A percentile compares a stretch with the other conserved stretches of the same genome.
These are phyloP conservation scores for Rhododendron mucronatum DNA, from an alignment of 148 eudicot species.

Conservation along the genomic window DNA sequence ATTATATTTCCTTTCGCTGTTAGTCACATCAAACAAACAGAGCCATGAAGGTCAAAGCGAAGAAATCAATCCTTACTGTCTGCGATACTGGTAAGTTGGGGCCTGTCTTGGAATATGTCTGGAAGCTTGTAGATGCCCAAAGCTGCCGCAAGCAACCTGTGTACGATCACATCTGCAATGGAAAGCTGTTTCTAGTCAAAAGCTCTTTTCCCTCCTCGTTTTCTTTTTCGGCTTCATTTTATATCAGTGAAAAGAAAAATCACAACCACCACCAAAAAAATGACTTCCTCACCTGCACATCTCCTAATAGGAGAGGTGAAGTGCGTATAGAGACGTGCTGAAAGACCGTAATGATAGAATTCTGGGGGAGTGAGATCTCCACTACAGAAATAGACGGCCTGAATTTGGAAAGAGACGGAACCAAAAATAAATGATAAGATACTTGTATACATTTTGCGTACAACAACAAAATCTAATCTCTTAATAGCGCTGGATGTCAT, in stretches of 20 bases:
- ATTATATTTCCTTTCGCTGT: not conserved
- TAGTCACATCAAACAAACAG: not conserved
- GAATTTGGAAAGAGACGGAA: slow-evolving; percentile 8
- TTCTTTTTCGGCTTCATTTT: not conserved
- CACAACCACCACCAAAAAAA: not conserved
- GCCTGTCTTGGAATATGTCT: slow-evolving; percentile 68
- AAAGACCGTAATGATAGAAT: slow-evolving; percentile 88
- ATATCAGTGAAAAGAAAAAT: not conserved
- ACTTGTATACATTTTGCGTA: not conserved
- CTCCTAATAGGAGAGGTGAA: slow-evolving; percentile 96
- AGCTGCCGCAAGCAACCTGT: slow-evolving; percentile 92
- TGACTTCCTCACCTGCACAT: slow-evolving; percentile 65
- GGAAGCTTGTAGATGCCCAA: slow-evolving; percentile 85
- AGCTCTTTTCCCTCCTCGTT: not conserved
- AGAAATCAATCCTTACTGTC: slow-evolving; percentile 65
- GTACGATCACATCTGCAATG: slow-evolving; percentile 85
- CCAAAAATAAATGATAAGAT: not conserved
- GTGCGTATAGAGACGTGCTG: slow-evolving; percentile 86
- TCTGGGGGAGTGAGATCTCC: slow-evolving; percentile 94
- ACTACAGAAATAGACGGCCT: slow-evolving; percentile 97
- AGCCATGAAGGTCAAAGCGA: not conserved
- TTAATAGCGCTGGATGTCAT: slow-evolving; percentile 5
- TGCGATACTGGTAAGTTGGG: slow-evolving; percentile 71
- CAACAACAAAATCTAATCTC: not conserved
- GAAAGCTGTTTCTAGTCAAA: slow-evolving; percentile 5